Percentiles rank a stretch among this genome's conserved stretches.
These are phyloP conservation scores for Evansstolkia leycettana DNA, from an alignment of 495 filamentous ascomycete genomes.

Conservation along the genomic window DNA sequence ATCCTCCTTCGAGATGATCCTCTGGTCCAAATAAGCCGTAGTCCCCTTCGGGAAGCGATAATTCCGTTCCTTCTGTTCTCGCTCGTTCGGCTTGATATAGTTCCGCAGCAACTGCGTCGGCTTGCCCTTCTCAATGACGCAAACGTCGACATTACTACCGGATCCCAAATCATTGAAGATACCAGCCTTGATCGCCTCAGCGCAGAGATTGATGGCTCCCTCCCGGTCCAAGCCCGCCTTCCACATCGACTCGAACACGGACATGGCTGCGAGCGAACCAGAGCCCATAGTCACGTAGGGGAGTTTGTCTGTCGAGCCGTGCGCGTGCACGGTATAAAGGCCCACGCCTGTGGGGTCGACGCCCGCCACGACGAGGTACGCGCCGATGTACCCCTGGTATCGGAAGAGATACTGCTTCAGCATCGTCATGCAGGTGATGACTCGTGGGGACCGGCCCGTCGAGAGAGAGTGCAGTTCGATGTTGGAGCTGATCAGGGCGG, in stretches of 20 bases:
- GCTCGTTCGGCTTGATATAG: conserved; percentile 83
- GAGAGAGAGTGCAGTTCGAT: conserved; percentile 93
- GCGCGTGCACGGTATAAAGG: conserved; percentile 96
- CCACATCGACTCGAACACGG: conserved; percentile 95
- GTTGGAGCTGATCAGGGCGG: conserved; percentile 94
- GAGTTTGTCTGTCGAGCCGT: conserved; percentile 96
- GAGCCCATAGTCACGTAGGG: conserved; percentile 99
- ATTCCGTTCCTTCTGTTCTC: conserved; percentile 81
- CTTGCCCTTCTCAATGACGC: conserved; percentile 87
- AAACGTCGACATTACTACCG: conserved; percentile 94
- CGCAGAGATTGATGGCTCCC: conserved; percentile 69
- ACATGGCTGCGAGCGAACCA: conserved; percentile 93
- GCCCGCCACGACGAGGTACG: conserved; percentile 94
- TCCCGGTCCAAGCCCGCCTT: conserved; percentile 65
- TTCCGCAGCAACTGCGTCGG: conserved; percentile 76
- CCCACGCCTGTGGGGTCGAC: conserved; percentile 95
- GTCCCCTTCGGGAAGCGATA: conserved; percentile 85
- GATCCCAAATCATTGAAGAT: conserved; percentile 99
- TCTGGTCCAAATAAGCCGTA: conserved; percentile 87
- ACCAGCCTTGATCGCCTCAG: conserved; percentile 87
- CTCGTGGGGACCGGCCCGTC: conserved; percentile 89
- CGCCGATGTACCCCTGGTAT: conserved; percentile 95
- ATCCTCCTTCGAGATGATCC: conserved; percentile 81
- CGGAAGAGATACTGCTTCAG: conserved; percentile 99
- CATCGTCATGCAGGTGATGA: conserved; percentile 99